These are phyloP conservation scores for Murraya paniculata DNA, from an alignment of 345 rosid species.

Conservation along the genomic window DNA sequence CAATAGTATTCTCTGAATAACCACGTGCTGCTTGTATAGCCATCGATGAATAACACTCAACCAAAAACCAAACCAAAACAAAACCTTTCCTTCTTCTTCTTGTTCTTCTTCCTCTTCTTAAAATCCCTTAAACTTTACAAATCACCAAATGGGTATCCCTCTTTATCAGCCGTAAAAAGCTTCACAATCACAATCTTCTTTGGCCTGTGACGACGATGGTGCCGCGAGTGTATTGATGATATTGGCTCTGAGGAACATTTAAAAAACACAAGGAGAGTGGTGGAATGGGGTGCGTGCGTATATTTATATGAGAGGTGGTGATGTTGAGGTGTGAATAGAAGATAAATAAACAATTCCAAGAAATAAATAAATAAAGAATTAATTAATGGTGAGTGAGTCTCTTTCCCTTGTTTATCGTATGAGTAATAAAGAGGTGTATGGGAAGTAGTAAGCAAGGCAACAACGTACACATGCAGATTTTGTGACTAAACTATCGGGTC, in stretches of 20 bases:
- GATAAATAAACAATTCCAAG: not conserved
- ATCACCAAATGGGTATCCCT: not conserved
- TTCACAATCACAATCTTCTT: not conserved
- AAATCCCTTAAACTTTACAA: not conserved
- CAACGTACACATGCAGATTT: slow-evolving; percentile 89
- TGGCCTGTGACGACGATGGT: too few species aligned
- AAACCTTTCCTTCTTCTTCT: not conserved
- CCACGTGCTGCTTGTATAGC: slow-evolving; percentile 79
- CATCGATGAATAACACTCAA: slow-evolving; percentile 28
- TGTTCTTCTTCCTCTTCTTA: not conserved
- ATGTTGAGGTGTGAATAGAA: slow-evolving; percentile 14
- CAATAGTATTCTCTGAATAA: slow-evolving; percentile 34
- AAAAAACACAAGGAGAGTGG: not conserved
- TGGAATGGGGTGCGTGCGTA: not conserved
- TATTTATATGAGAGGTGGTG: slow-evolving; percentile 22
- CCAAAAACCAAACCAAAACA: slow-evolving; percentile 4
- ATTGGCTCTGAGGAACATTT: not conserved
- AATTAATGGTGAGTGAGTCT: not conserved
- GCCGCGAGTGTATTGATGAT: not conserved
- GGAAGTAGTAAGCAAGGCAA: slow-evolving; percentile 38
- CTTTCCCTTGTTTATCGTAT: not conserved
- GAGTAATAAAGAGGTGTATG: slow-evolving; percentile 4
- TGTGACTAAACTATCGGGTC: slow-evolving; percentile 87
- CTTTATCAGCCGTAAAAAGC: not conserved
- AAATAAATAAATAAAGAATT: not conserved